Conservation (phyloP, 2,329 filamentous ascomycete genomes). For the Aureobasidium subglaciale region DNA sequence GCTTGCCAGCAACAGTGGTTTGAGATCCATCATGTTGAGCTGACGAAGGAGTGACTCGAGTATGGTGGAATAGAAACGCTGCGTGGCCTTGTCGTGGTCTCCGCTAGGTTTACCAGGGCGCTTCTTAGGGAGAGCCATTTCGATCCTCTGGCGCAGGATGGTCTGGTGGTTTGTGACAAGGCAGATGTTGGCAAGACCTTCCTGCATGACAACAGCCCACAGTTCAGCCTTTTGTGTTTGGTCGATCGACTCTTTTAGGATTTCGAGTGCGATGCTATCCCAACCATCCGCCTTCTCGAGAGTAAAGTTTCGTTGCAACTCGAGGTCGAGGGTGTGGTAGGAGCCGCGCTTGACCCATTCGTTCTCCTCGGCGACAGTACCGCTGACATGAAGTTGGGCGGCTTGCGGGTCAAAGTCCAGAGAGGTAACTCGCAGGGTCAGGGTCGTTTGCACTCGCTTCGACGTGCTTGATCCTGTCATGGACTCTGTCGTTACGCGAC, state of each 20-base stretch:
- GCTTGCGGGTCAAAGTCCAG: conserved; percentile 65
- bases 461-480: conserved; percentile 56
- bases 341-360: conserved; percentile 59
- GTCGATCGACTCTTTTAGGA: conserved; percentile 70
- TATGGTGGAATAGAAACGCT: conserved; percentile 69
- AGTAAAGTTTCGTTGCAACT: conserved; percentile 80
- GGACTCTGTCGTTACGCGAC: conserved; percentile 56
- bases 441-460: conserved; percentile 56
- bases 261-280: conserved; percentile 80
- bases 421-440: conserved; percentile 58
- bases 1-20: conserved; percentile 75
- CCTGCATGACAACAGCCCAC: conserved; percentile 89
- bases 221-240: conserved; percentile 74
- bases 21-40: conserved; percentile 63
- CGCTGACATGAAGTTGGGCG: conserved; percentile 61
- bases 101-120: conserved; percentile 48
- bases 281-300: conserved; percentile 78
- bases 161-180: conserved; percentile 75
- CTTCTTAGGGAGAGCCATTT: conserved; percentile 62
- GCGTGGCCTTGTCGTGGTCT: conserved; percentile 53
- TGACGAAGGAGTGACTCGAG: conserved; percentile 69
- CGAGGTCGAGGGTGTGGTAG: conserved; percentile 72
- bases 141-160: conserved; percentile 62
- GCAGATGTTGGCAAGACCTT: conserved; percentile 76
- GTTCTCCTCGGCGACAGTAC: conserved; percentile 59